A percentile compares a stretch with the other conserved stretches of the same genome.
Conservation (phyloP, 2,329 filamentous ascomycete species). For the Simplicillium aogashimaense region DNA sequence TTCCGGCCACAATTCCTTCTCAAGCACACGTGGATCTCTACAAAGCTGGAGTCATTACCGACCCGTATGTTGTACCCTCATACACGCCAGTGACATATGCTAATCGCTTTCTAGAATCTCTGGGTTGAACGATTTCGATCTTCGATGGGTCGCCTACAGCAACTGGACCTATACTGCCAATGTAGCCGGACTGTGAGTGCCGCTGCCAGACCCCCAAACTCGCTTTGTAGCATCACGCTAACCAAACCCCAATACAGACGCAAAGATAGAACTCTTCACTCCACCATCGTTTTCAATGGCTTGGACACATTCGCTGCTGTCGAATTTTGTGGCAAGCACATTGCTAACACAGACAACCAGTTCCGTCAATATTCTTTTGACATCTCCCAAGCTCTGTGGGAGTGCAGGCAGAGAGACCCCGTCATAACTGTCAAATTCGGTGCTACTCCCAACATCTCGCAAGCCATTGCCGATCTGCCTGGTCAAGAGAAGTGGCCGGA, state of each 20-base stretch:
- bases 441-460: constrained; percentile 8
- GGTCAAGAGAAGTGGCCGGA: too few species aligned
- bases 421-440: constrained; percentile 9
- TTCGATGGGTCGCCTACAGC: constrained; percentile 40
- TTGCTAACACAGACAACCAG: constrained; percentile 50
- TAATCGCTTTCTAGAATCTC: constrained; percentile 12
- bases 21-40: constrained; percentile 51
- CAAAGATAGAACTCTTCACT: constrained; percentile 28
- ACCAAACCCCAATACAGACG: constrained; percentile 14
- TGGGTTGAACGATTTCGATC: constrained; percentile 48
- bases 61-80: constrained; percentile 17
- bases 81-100: constrained; percentile 19
- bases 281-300: constrained; percentile 43
- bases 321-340: constrained; percentile 38
- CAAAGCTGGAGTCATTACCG: constrained; percentile 39
- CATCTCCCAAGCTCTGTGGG: constrained; percentile 32
- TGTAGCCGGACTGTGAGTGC: constrained; percentile 29
- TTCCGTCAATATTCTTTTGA: constrained; percentile 54
- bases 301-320: constrained; percentile 51
- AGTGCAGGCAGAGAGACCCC: constrained; percentile 2
- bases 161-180: constrained; percentile 49
- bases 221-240: not conserved
- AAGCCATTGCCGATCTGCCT: too few species aligned
- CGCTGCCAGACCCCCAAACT: too few species aligned
- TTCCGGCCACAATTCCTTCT: constrained; percentile 30